Conservation (phyloP, 768 basidiomycete genomes). For the Lactarius sp. region DNA sequence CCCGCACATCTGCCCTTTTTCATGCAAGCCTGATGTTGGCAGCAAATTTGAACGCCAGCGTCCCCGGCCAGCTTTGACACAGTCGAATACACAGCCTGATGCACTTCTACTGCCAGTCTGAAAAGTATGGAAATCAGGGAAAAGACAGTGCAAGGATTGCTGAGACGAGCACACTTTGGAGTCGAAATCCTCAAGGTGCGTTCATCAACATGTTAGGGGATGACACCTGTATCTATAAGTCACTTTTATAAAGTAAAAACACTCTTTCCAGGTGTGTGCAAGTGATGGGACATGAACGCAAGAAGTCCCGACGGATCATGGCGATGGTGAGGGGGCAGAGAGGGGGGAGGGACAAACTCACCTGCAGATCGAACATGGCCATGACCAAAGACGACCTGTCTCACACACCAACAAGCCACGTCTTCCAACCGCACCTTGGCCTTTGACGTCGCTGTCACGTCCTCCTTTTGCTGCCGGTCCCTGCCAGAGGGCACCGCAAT, state of each 20-base stretch:
- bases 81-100: constrained; percentile 47
- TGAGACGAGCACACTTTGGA: constrained; percentile 38
- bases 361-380: constrained; percentile 74
- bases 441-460: not conserved
- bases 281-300: too few species aligned
- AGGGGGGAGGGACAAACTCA: constrained; percentile 35
- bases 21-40: constrained; percentile 57
- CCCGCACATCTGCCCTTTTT: constrained; percentile 69
- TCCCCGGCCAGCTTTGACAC: constrained; percentile 70
- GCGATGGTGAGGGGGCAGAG: too few species aligned
- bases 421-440: constrained; percentile 46
- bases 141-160: not conserved
- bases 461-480: constrained; percentile 27
- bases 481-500: constrained; percentile 40
- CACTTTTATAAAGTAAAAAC: constrained; percentile 35
- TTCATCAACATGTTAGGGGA: too few species aligned
- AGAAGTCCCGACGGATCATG: too few species aligned
- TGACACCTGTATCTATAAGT: too few species aligned
- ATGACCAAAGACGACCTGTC: constrained; percentile 71
- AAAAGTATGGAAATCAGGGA: not conserved
- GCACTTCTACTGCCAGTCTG: constrained; percentile 75
- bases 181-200: too few species aligned
- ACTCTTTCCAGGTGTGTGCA: too few species aligned
- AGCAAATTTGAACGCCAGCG: constrained; percentile 69
- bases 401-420: constrained; percentile 67